phyloP scores from a whole-genome alignment of 306 rosid species.

The Medicago ruthenica region DNA sequence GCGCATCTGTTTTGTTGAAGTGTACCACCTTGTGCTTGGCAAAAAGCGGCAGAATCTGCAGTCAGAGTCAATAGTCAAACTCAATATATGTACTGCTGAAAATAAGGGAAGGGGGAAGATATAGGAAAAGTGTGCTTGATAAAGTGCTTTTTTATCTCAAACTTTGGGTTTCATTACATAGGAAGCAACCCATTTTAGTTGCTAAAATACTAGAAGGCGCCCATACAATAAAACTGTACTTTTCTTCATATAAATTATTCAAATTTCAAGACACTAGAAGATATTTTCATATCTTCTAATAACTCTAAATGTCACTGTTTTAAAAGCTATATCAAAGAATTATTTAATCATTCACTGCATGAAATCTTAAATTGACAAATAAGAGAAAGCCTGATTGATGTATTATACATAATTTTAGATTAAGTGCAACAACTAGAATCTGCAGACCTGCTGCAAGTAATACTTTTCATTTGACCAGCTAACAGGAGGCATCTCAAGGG shows the following conservation, averaged over 20 bases:
- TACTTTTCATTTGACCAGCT: constrained; percentile 95
- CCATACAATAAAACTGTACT: constrained; percentile 49
- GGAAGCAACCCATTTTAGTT: constrained; percentile 5
- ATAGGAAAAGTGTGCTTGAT: constrained; percentile 15
- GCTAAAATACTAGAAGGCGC: constrained; percentile 26
- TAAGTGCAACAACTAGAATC: neutral
- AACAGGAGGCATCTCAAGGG: constrained; percentile 85
- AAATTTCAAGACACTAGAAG: neutral
- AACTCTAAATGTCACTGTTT: no score
- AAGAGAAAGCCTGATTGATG: no score
- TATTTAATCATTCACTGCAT: no score
- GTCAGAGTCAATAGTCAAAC: constrained; percentile 39
- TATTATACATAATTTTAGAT: no score
- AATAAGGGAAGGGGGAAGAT: constrained; percentile 27
- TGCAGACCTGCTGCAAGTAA: constrained; percentile 85
- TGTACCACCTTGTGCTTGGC: constrained; percentile 78
- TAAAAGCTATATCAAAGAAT: no score
- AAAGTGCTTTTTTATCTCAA: constrained; percentile 4
- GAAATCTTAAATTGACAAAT: no score
- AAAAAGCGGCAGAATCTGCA: constrained; percentile 92
- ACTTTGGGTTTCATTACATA: constrained; percentile 24
- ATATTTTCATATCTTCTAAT: no score
- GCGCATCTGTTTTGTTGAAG: constrained; percentile 95
- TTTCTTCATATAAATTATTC: neutral
- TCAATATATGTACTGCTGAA: constrained; percentile 20